These are phyloP conservation scores for Vachellia pachyceras DNA, from an alignment of 306 rosid genomes.

Conservation along the genomic window DNA sequence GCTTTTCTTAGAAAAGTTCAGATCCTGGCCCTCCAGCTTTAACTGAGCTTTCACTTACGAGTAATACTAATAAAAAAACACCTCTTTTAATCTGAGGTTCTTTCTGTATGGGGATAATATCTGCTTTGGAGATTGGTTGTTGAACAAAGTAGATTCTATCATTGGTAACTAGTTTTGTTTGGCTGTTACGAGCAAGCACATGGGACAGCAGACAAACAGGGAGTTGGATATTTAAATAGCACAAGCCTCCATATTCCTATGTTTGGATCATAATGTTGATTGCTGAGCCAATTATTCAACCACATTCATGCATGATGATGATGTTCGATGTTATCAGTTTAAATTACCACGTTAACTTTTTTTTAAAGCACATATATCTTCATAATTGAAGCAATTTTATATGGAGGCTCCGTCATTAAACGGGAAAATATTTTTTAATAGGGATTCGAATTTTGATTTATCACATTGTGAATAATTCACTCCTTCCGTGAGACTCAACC, in stretches of 20 bases:
- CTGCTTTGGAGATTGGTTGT: background rate
- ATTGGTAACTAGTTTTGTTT: background rate
- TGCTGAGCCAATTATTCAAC: background rate
- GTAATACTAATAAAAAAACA: background rate
- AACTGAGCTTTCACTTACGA: background rate
- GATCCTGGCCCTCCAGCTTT: background rate
- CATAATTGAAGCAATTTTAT: too few species aligned
- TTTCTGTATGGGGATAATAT: background rate
- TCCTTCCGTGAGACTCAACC: too few species aligned
- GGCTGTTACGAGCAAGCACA: background rate
- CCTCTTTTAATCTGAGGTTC: background rate
- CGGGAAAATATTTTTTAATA: too few species aligned
- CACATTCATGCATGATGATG: background rate
- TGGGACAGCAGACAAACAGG: background rate
- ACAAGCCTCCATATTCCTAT: background rate
- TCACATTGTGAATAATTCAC: too few species aligned
- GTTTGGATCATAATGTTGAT: background rate
- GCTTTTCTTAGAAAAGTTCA: background rate
- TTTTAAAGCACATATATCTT: too few species aligned
- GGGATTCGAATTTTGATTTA: too few species aligned
- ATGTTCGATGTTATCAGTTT: background rate
- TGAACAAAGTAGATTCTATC: background rate
- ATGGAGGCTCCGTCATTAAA: too few species aligned
- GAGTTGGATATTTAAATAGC: constrained; percentile 3
- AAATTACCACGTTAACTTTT: too few species aligned